Evolutionary conservation across 352 stramenopile genomes (phyloP), one percentile per base, ranked within the genome.

Genomic region (Thraustotheca clavata): DNA sequence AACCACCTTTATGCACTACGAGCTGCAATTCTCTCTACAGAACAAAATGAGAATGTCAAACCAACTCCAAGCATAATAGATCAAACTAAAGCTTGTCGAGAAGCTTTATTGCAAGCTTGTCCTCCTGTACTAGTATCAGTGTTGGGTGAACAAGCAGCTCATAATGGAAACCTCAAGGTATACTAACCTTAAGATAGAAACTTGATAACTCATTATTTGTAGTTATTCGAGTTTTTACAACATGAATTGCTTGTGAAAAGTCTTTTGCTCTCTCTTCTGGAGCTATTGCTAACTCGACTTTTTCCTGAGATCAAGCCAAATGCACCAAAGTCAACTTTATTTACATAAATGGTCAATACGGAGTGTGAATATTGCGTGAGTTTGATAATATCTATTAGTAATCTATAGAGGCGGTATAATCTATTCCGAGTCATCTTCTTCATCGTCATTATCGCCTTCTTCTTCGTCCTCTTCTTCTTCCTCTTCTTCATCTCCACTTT

Each of bases 401-500:
- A 34, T 61, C 35, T 48, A 67, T 60, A n/a, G n/a, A n/a, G n/a
- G n/a, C n/a, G n/a, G n/a, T 34, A 8, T 34, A 48, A 60, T 46
- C 9, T 41, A 24, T 35, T 66, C 63, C 62, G 74, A 75, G 48
- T 84, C 67, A 36, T 50, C 63, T 4, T 76, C 74, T 22, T 77
- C 71, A 26, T 75, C 68, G 35, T 76, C 71, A n/a, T 71, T 70
- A 16, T 86, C 73, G 2, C 78, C 43, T 16, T 67, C 59, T 31
- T 41, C 59, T 34, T 59, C 62, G 29, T 57, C 66, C 31, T 65
- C 46, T 9, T 52, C 72, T 20, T 82, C 72, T 7, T 85, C 75
- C 0, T 84, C 77, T 11, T 77, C 71, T n/a, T 78, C 77, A 22
- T 80, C 78, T 14, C 75, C 75, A 0, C 79, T 67, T 31, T 47